Base-by-base conservation (phyloP, 2,329 filamentous ascomycete species). In the Hypocreales sp. region DNA sequence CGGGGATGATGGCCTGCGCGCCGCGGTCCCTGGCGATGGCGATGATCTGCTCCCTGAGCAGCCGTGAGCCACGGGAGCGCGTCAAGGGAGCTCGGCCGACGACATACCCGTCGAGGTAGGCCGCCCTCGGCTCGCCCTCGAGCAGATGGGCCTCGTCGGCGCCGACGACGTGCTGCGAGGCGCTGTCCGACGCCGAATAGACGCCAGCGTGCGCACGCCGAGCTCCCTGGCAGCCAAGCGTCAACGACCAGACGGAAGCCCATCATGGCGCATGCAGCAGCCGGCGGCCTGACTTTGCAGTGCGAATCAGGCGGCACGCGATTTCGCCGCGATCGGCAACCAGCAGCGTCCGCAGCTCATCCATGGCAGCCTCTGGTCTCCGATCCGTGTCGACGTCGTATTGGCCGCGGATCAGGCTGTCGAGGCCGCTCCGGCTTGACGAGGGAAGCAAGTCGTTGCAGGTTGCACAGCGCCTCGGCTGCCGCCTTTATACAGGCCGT, bases 1-100 rank as follows among this genome's bases (percentile, higher is more conserved):
- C 22, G 7, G 20, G 22, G 25, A 74, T 67, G n/a, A 79, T 60
- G 4, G 67, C 67, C 35, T 75, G 54, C 8, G 49, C 61, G 3
- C 49, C 38, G 13, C 59, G 48, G 4, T 54, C 39, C 26, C 58
- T 61, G n/a, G 54, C 47, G 16, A 52, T 44, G 8, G 38, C 30
- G 6, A 48, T 27, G 10, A 46, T 46, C 12, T 24, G 14, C n/a
- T 10, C 5, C 16, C 7, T 39, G 33, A 16, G 39, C n/a, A n/a
- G n/a, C n/a, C n/a, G n/a, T n/a, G n/a, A n/a, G n/a, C n/a, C n/a
- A n/a, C n/a, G n/a, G n/a, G n/a, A n/a, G n/a, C n/a, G n/a, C n/a
- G n/a, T n/a, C n/a, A n/a, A n/a, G n/a, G n/a, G n/a, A n/a, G n/a
- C n/a, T n/a, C n/a, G n/a, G n/a, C n/a, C 7, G 7, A 22, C 10